Base-by-base conservation (phyloP, 2,329 filamentous ascomycete genomes). In the Elsinoe fawcettii region DNA sequence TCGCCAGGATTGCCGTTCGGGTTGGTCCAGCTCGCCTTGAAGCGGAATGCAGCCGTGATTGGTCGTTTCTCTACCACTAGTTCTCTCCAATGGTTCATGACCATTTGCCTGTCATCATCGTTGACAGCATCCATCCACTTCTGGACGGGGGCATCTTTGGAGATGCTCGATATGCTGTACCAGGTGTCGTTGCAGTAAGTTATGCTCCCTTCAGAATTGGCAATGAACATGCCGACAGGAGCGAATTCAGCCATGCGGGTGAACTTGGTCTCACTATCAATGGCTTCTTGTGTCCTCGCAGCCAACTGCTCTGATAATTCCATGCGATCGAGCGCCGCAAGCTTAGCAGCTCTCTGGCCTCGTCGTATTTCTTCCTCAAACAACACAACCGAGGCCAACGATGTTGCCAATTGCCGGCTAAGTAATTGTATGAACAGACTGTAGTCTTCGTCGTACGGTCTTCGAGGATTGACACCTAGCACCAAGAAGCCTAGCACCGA, bases 191-290 rank as follows among this genome's bases (percentile, higher is more conserved):
- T 95, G 67, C 85, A 88, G 67, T 89, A 93, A 8, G 80, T 87
- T 63, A 93, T 87, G 22, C 79, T 75, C 2, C 89, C 88, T 39
- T 76, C 70, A 0, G 81, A 77, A 65, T 90, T 81, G n/a, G 87
- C 86, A 63, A 93, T 91, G 68, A 92, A 92, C 73, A 95, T 86
- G 25, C 88, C 89, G 1, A 91, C 88, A 0, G 88, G 88, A 0
- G 87, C 86, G 61, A 90, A 88, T 66, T 91, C 88, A 2, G 88
- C 87, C 86, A 93, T 90, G 44, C 87, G 79, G 0, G 87, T 89
- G 67, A 93, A 93, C 58, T 86, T 85, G 30, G 86, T 85, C 68
- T 93, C 88, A 66, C 83, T 79, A 57, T 80, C 78, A 23, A 75
- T 74, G 2, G 78, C 79, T 67, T 81, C 77, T 66, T 80, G 75